phyloP scores from a whole-genome alignment of 208 protist genomes.

The Trypanosoma theileri region DNA sequence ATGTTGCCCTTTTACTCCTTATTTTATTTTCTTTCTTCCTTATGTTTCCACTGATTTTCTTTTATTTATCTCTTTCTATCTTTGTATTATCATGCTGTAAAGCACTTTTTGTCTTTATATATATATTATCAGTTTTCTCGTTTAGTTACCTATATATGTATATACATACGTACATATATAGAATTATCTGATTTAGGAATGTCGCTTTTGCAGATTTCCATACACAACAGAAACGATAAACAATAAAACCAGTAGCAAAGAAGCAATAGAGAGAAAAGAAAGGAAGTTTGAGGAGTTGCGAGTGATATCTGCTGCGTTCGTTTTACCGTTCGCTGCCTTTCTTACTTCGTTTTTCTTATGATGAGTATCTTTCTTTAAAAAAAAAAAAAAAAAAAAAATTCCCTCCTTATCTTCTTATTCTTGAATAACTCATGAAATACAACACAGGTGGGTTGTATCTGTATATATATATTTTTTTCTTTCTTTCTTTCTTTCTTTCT shows the following conservation, averaged over 20 bases:
- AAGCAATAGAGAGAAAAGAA: constrained; percentile 2
- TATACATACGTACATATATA: background rate
- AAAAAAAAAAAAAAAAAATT: no score
- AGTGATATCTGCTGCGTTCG: no score
- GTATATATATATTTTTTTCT: background rate
- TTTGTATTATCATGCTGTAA: no score
- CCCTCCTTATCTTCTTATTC: no score
- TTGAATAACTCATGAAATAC: no score
- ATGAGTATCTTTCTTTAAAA: no score
- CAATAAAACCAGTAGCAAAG: background rate
- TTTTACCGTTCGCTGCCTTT: no score
- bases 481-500: background rate
- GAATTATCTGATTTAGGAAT: background rate
- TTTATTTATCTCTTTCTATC: no score
- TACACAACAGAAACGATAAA: no score
- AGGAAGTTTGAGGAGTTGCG: background rate
- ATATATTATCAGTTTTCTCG: background rate
- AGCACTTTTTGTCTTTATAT: background rate
- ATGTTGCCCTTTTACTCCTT: constrained; percentile 5
- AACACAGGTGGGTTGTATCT: background rate
- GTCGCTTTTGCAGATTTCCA: no score
- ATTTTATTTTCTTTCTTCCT: constrained; percentile 5
- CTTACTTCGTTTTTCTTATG: no score
- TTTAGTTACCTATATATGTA: background rate
- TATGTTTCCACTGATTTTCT: background rate